Conservation (phyloP, 768 basidiomycete genomes). For the Tylopilus plumbeoviolaceoides region DNA sequence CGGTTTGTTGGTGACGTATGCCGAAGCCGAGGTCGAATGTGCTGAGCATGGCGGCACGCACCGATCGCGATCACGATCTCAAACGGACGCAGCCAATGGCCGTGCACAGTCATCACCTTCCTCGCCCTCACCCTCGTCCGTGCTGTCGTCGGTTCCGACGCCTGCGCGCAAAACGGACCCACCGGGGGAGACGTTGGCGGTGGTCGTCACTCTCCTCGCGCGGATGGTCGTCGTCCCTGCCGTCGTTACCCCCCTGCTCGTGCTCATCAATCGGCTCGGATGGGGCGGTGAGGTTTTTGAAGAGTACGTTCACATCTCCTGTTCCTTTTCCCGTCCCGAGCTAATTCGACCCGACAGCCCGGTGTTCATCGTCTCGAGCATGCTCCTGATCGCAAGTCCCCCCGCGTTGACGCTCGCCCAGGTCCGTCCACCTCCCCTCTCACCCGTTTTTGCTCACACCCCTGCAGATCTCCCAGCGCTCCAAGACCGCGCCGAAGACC, state of each 20-base stretch:
- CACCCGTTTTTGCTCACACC: conserved; percentile 18
- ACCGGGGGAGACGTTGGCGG: conserved; percentile 76
- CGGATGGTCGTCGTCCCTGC: conserved; percentile 87
- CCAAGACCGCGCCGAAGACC: not conserved
- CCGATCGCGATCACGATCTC: conserved; percentile 1
- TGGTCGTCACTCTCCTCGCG: conserved; percentile 75
- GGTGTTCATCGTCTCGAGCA: conserved; percentile 81
- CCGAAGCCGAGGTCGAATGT: conserved; percentile 1
- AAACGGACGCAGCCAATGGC: not conserved
- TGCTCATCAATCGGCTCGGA: conserved; percentile 51
- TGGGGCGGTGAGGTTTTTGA: conserved; percentile 48
- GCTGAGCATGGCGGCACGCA: not conserved
- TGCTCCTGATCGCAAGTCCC: conserved; percentile 78
- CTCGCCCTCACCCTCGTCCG: not conserved
- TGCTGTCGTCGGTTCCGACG: not conserved
- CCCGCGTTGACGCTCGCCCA: conserved; percentile 73
- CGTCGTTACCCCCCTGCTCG: conserved; percentile 73
- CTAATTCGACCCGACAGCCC: conserved; percentile 45
- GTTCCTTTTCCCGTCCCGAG: not conserved
- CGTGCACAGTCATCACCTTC: not conserved
- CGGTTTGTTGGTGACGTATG: not conserved
- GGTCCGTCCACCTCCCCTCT: conserved; percentile 20
- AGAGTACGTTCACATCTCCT: conserved; percentile 52
- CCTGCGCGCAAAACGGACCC: conserved; percentile 7
- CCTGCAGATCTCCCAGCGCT: conserved; percentile 22